phyloP scores from a whole-genome alignment of 129 eudicot genomes.

The Artemisia tridentata region DNA sequence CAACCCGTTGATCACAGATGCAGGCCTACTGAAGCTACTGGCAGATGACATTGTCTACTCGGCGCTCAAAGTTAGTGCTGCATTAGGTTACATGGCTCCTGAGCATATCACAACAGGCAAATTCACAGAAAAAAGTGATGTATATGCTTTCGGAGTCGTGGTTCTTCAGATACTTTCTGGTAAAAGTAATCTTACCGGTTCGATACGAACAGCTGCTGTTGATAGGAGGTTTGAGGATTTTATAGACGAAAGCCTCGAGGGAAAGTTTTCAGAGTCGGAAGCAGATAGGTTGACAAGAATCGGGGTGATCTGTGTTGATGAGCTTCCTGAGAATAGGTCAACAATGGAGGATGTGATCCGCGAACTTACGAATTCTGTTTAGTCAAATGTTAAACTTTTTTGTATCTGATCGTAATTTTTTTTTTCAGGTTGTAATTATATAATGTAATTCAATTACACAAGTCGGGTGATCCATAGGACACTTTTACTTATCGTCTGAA shows the following conservation, averaged over 20 bases:
- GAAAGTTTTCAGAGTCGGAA: conserved; percentile 44
- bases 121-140: conserved; percentile 87
- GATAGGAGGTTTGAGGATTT: conserved; percentile 44
- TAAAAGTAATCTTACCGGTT: conserved; percentile 41
- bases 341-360: conserved; percentile 54
- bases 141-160: conserved; percentile 82
- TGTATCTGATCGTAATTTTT: neutral
- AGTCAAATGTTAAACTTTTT: conserved; percentile 1
- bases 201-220: conserved; percentile 53
- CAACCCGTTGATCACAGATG: conserved; percentile 65
- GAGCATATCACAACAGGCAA: conserved; percentile 89
- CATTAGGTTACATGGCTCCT: conserved; percentile 92
- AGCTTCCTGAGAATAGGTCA: conserved; percentile 68
- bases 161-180: conserved; percentile 80
- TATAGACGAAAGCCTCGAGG: conserved; percentile 56
- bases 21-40: conserved; percentile 77
- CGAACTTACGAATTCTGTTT: conserved; percentile 34
- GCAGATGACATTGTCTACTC: conserved; percentile 88
- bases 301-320: conserved; percentile 58
- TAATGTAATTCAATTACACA: neutral
- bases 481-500: conserved; percentile 24
- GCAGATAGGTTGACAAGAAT: conserved; percentile 47
- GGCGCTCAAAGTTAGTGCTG: conserved; percentile 90
- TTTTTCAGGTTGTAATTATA: conserved; percentile 31
- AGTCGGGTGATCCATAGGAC: no score